phyloP scores from a whole-genome alignment of 441 rosid genomes.

The Lepidium campestre region DNA sequence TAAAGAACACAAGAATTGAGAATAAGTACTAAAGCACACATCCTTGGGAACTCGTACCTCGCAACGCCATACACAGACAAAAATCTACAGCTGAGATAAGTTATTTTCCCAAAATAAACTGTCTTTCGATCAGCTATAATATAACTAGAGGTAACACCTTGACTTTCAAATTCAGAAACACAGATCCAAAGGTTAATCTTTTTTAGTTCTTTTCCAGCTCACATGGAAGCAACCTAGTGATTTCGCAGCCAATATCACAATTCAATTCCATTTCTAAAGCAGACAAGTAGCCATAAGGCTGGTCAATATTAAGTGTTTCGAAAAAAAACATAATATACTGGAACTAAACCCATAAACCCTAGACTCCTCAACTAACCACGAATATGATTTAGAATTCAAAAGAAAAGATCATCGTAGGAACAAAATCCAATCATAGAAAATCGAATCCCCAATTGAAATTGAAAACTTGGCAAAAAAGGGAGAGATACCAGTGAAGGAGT shows the following conservation, averaged over 20 bases:
- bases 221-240: not conserved
- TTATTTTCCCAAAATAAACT: not conserved
- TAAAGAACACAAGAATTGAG: not conserved
- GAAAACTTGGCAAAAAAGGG: not conserved
- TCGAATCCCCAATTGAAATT: not conserved
- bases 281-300: not conserved
- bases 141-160: not conserved
- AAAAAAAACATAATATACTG: not conserved
- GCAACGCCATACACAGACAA: not conserved
- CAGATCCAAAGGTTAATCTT: not conserved
- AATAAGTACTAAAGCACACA: not conserved
- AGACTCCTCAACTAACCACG: constrained; percentile 5
- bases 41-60: not conserved
- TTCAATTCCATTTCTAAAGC: not conserved
- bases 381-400: not conserved
- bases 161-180: not conserved
- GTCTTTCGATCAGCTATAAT: not conserved
- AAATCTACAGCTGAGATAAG: not conserved
- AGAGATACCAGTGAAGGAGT: constrained; percentile 58
- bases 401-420: constrained; percentile 1
- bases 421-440: not conserved
- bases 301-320: not conserved
- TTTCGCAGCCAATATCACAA: not conserved
- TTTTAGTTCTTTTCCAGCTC: not conserved
- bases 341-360: not conserved